Conservation (phyloP, 2,329 filamentous ascomycete genomes). For the Scopulariopsis brevicaulis region DNA sequence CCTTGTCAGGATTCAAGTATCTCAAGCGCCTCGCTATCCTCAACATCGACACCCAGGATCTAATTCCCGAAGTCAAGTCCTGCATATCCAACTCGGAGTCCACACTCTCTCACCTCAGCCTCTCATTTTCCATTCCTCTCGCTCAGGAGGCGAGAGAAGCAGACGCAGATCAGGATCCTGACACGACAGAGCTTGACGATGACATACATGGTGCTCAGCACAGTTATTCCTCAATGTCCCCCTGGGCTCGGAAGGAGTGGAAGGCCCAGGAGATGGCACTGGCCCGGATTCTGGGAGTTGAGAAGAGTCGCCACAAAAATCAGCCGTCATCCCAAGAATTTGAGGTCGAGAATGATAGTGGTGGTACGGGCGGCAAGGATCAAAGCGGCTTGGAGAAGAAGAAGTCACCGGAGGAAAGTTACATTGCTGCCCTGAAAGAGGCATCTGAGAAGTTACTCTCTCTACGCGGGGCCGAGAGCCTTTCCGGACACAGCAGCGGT, state of each 20-base stretch:
- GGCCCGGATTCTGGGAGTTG: slow-evolving; percentile 39
- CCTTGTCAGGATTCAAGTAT: slow-evolving; percentile 44
- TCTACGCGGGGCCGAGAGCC: not conserved
- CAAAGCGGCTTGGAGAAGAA: not conserved
- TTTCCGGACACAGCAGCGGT: slow-evolving; percentile 13
- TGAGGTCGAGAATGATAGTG: not conserved
- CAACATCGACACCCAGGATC: slow-evolving; percentile 48
- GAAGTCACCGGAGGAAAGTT: not conserved
- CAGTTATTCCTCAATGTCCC: slow-evolving; percentile 16
- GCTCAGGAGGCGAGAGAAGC: slow-evolving; percentile 28
- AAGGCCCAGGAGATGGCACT: slow-evolving; percentile 42
- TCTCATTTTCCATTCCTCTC: slow-evolving; percentile 46
- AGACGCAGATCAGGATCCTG: slow-evolving; percentile 24
- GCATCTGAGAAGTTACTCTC: not conserved
- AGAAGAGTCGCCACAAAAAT: slow-evolving; percentile 11
- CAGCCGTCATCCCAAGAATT: not conserved
- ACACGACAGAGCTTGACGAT: slow-evolving; percentile 42
- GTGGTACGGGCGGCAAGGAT: not conserved
- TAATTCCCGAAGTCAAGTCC: slow-evolving; percentile 40
- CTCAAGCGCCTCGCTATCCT: slow-evolving; percentile 42
- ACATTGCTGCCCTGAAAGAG: not conserved
- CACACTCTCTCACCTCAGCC: slow-evolving; percentile 39
- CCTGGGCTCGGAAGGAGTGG: slow-evolving; percentile 37
- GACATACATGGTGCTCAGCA: slow-evolving; percentile 33
- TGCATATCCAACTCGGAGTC: slow-evolving; percentile 43